These are phyloP conservation scores for Fusarium heterosporum DNA, from an alignment of 2,329 filamentous ascomycete genomes.

Conservation along the genomic window DNA sequence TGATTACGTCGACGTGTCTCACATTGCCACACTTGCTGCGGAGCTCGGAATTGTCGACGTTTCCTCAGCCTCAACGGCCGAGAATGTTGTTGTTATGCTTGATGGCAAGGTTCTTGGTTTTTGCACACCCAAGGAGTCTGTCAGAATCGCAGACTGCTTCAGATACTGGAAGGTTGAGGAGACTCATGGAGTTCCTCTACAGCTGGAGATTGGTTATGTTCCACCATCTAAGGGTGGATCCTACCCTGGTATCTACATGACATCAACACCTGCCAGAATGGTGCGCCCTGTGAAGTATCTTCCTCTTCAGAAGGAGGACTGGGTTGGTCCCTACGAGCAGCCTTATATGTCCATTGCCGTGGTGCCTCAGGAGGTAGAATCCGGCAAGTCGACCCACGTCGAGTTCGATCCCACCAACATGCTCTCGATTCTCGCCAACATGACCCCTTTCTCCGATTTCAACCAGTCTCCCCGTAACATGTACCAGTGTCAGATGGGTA, in stretches of 20 bases:
- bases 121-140: slow-evolving; percentile 86
- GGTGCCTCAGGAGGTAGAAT: slow-evolving; percentile 85
- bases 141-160: slow-evolving; percentile 84
- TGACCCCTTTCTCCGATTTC: slow-evolving; percentile 98
- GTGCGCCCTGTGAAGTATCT: slow-evolving; percentile 92
- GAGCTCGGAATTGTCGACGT: slow-evolving; percentile 82
- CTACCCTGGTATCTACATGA: slow-evolving; percentile 95
- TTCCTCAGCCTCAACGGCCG: slow-evolving; percentile 81
- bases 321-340: slow-evolving; percentile 93
- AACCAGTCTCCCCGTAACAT: slow-evolving; percentile 99
- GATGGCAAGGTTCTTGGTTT: slow-evolving; percentile 92
- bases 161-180: slow-evolving; percentile 97
- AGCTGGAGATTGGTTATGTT: slow-evolving; percentile 92
- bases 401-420: slow-evolving; percentile 97
- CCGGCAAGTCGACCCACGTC: slow-evolving; percentile 92
- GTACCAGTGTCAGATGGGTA: slow-evolving; percentile 99
- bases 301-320: slow-evolving; percentile 85
- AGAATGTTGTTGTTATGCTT: slow-evolving; percentile 89
- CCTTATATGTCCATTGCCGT: slow-evolving; percentile 98
- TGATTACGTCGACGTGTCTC: slow-evolving; percentile 76
- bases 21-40: slow-evolving; percentile 77
- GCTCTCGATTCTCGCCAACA: slow-evolving; percentile 95
- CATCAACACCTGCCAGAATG: slow-evolving; percentile 87
- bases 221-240: slow-evolving; percentile 91
- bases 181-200: slow-evolving; percentile 79